phyloP scores from a whole-genome alignment of 73 alveolate genomes.

The Urostyla sp. region DNA sequence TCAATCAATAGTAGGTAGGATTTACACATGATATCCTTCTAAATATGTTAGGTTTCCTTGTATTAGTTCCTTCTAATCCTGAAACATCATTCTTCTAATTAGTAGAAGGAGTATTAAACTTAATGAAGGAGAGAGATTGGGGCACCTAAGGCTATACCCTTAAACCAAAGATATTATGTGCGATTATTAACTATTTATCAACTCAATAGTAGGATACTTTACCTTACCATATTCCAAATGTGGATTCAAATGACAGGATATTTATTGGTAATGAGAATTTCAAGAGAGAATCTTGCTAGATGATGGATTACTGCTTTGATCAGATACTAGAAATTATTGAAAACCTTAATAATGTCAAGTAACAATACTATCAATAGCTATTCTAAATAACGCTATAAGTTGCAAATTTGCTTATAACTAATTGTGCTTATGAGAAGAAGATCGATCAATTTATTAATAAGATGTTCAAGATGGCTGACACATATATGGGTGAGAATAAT shows the following conservation, averaged over 20 bases:
- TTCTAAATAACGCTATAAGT: slow-evolving; percentile 12
- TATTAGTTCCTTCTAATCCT: slow-evolving; percentile 91
- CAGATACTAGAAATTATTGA: slow-evolving; percentile 46
- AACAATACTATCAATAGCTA: slow-evolving; percentile 4
- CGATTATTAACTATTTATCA: slow-evolving; percentile 73
- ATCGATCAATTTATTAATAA: slow-evolving; percentile 53
- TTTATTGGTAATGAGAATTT: slow-evolving; percentile 87
- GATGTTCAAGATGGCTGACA: slow-evolving; percentile 70
- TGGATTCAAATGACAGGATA: slow-evolving; percentile 91
- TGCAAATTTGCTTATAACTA: slow-evolving; percentile 15
- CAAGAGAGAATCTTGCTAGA: slow-evolving; percentile 64
- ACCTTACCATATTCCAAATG: slow-evolving; percentile 79
- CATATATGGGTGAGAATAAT: slow-evolving; percentile 37
- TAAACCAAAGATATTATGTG: slow-evolving; percentile 68
- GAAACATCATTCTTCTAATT: slow-evolving; percentile 80
- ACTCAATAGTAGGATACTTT: slow-evolving; percentile 80
- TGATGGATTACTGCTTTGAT: slow-evolving; percentile 63
- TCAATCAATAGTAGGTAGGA: slow-evolving; percentile 1
- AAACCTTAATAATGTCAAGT: slow-evolving; percentile 15
- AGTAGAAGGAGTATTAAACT: slow-evolving; percentile 79
- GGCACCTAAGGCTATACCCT: slow-evolving; percentile 47
- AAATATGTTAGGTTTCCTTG: slow-evolving; percentile 79
- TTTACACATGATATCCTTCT: not conserved
- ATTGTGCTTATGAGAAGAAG: slow-evolving; percentile 23
- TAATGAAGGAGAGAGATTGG: slow-evolving; percentile 71